Conservation (phyloP, 148 eudicot genomes). For the Vaccinium myrtillus region DNA sequence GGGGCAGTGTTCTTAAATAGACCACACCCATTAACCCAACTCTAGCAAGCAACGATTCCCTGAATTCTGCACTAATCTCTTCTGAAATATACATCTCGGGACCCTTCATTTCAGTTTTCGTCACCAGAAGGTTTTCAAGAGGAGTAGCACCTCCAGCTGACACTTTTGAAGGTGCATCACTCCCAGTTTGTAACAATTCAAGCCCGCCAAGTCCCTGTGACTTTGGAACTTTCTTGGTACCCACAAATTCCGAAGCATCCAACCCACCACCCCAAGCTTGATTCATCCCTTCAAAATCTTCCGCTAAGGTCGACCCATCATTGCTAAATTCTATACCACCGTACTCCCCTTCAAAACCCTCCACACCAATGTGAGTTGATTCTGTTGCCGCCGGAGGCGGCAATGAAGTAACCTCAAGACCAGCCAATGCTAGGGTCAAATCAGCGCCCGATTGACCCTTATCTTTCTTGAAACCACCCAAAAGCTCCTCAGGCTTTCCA, state of each 20-base stretch:
- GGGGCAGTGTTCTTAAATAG: slow-evolving; percentile 75
- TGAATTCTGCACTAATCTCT: slow-evolving; percentile 79
- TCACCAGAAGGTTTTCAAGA: slow-evolving; percentile 70
- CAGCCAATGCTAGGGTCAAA: slow-evolving; percentile 69
- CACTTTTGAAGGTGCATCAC: slow-evolving; percentile 47
- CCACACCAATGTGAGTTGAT: slow-evolving; percentile 82
- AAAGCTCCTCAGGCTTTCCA: slow-evolving; percentile 67
- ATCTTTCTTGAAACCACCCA: slow-evolving; percentile 86
- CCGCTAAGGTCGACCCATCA: slow-evolving; percentile 76
- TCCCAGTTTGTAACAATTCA: slow-evolving; percentile 71
- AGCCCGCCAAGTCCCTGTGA: slow-evolving; percentile 87
- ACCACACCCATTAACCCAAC: slow-evolving; percentile 76
- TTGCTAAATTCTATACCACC: slow-evolving; percentile 93
- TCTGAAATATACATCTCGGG: slow-evolving; percentile 83
- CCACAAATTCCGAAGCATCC: slow-evolving; percentile 96
- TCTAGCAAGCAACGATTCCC: slow-evolving; percentile 87
- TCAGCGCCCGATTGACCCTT: slow-evolving; percentile 57
- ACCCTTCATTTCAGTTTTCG: slow-evolving; percentile 81
- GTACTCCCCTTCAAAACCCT: slow-evolving; percentile 96
- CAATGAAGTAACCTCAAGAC: slow-evolving; percentile 80
- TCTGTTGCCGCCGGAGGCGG: slow-evolving; percentile 91
- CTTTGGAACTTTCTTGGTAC: slow-evolving; percentile 56
- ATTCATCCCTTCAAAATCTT: slow-evolving; percentile 91
- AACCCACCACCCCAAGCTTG: slow-evolving; percentile 99
- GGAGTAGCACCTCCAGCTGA: slow-evolving; percentile 48